Percentiles rank a stretch among this genome's conserved stretches.
These are phyloP conservation scores for Tetraselmis striata DNA, from an alignment of 139 green algal genomes.

Conservation along the genomic window DNA sequence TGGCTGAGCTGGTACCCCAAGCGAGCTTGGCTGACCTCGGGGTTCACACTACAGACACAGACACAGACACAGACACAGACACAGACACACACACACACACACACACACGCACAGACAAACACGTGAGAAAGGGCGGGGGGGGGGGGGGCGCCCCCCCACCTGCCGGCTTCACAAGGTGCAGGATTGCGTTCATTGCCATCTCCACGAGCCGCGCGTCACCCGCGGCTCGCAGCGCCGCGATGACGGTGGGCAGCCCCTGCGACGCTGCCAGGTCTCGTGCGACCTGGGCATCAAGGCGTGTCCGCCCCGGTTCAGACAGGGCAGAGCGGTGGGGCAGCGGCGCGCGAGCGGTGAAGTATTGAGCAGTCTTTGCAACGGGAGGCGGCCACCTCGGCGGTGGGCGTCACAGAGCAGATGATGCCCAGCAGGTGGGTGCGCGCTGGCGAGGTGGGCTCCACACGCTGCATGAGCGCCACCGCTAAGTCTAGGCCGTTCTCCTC, in stretches of 20 bases:
- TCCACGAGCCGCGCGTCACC: background rate
- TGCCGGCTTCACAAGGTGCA: background rate
- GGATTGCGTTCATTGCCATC: background rate
- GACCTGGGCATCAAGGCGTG: no score
- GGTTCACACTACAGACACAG: no score
- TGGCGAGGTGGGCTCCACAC: background rate
- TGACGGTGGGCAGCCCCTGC: background rate
- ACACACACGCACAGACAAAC: no score
- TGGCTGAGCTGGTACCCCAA: no score
- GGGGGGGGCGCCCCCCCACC: no score
- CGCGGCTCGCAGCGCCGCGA: background rate
- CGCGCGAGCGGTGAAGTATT: no score
- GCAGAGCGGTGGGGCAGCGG: background rate
- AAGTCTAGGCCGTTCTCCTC: background rate
- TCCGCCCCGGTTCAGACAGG: background rate
- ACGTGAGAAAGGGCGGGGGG: no score
- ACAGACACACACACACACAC: no score
- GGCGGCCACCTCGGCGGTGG: background rate
- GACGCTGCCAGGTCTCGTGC: background rate
- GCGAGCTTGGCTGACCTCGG: no score
- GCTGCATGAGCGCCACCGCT: background rate
- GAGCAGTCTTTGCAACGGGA: background rate
- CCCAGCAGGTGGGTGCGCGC: background rate
- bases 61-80: no score
- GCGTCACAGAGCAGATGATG: background rate